Evolutionary conservation across 352 stramenopile species (phyloP).

Genomic region (Globisporangium ultimum): DNA sequence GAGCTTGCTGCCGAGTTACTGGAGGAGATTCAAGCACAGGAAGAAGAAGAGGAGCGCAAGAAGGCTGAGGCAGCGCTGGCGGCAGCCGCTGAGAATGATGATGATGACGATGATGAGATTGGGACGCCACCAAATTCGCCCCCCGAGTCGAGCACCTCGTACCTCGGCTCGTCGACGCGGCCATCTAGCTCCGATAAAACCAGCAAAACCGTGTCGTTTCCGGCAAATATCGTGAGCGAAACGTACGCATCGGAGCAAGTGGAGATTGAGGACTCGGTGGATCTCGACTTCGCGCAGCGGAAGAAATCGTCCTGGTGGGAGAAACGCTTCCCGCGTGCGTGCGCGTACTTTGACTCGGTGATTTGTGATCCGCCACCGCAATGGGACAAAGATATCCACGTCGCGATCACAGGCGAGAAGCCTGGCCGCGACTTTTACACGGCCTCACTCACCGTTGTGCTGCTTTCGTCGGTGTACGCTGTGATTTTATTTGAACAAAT

Average conservation of each 20-base stretch:
- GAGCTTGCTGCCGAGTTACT: conserved; percentile 45
- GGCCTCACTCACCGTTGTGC: conserved; percentile 51
- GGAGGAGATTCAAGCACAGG: conserved; percentile 43
- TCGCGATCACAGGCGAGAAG: conserved; percentile 74
- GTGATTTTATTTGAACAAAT: conserved; percentile 78
- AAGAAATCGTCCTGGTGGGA: conserved; percentile 61
- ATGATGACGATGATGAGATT: conserved; percentile 12
- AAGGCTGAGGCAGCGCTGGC: conserved; percentile 14
- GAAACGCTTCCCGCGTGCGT: conserved; percentile 35
- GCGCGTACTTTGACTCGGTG: conserved; percentile 63
- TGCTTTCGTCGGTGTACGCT: conserved; percentile 66
- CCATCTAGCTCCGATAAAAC: conserved; percentile 4
- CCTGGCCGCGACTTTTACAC: conserved; percentile 78
- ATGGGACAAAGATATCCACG: conserved; percentile 87
- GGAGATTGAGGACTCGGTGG: conserved; percentile 53
- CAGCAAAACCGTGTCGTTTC: conserved; percentile 17
- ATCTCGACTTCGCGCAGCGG: conserved; percentile 30
- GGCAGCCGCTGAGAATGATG: conserved; percentile 8
- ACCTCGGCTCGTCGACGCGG: conserved; percentile 5
- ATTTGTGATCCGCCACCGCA: conserved; percentile 59
- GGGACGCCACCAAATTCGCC: conserved; percentile 15
- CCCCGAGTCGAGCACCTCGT: conserved; percentile 8
- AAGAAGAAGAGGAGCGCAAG: conserved; percentile 33
- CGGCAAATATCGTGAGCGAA: conserved; percentile 13
- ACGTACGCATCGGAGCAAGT: conserved; percentile 53